Evolutionary conservation across 2,329 filamentous ascomycete species (phyloP), one percentile per base, ranked within the genome.

Genomic region (Colletotrichum brevisporum): DNA sequence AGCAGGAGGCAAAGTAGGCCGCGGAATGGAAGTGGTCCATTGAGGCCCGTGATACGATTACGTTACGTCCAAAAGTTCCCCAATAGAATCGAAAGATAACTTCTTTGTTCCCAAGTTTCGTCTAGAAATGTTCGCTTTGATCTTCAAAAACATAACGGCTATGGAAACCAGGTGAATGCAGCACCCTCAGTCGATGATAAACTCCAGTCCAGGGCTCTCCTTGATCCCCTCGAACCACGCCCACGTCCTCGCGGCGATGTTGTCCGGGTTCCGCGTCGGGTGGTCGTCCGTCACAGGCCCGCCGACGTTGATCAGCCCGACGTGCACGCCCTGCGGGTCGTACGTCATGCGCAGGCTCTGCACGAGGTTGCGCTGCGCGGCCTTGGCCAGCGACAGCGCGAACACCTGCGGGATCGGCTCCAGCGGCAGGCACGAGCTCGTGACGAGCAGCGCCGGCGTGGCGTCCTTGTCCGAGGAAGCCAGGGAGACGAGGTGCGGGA

Each of bases 321-420:
- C 74, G 67, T 87, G 84, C 2, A 88, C 81, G 2, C 81, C 80
- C 58, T 79, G 74, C 2, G 71, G 24, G 0, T 59, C 70, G 63
- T 82, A 86, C 9, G 80, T 80, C 63, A 78, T 76, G 24, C 78
- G 73, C 71, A 88, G 75, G 16, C 78, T 83, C 65, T 84, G 76
- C 10, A 86, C 79, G 72, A 88, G 74, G 50, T 84, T 87, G 18
- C 82, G 76, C 77, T 89, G 86, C 0, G 85, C 81, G 1, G 85
- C 83, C 73, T 88, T 88, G 52, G 80, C 80, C 61, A 87, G 77
- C 2, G 83, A 85, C 6, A 88, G 76, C 0, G 83, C 83, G 21
- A 88, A 84, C 0, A 86, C 76, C 26, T 81, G 75, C 4, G 84
- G 82, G 2, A 82, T 73, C 0, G 86, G 86, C 27, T 84, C 77